A percentile compares a stretch with the other conserved stretches of the same genome.
Conservation (phyloP, 495 filamentous ascomycete genomes). For the Neohortaea acidophila region DNA sequence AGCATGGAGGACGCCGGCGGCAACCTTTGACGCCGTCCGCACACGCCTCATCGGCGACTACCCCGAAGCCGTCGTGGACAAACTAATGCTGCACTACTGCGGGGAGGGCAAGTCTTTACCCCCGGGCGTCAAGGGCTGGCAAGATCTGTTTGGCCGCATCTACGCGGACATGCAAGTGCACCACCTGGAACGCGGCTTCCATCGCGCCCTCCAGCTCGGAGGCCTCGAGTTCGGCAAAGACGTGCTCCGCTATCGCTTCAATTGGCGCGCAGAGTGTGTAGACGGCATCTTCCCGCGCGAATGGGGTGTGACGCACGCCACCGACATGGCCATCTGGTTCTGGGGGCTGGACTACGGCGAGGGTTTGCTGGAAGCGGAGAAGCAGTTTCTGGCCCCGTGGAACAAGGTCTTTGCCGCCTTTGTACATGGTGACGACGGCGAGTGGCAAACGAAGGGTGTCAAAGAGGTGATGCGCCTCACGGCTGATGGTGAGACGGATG, state of each 20-base stretch:
- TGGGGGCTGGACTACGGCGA: conserved; percentile 40
- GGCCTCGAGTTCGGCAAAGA: conserved; percentile 16
- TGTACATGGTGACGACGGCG: conserved; percentile 29
- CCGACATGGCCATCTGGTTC: conserved; percentile 43
- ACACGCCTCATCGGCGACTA: conserved; percentile 39
- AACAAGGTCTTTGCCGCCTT: conserved; percentile 33
- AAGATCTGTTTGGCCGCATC: conserved; percentile 39
- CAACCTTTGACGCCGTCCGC: conserved; percentile 24
- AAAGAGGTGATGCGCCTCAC: conserved; percentile 30
- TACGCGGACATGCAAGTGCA: conserved; percentile 45
- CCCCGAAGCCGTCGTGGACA: conserved; percentile 30
- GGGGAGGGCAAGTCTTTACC: conserved; percentile 22
- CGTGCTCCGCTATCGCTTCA: conserved; percentile 16
- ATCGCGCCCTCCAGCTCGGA: conserved; percentile 16
- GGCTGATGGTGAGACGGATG: conserved; percentile 32
- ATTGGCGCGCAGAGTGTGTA: conserved; percentile 26
- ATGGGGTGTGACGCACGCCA: conserved; percentile 44
- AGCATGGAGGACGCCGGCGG: conserved; percentile 27
- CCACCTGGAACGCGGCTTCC: conserved; percentile 24
- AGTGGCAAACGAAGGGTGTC: conserved; percentile 30
- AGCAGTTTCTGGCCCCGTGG: conserved; percentile 27
- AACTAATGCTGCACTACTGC: conserved; percentile 33
- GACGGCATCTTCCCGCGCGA: conserved; percentile 28
- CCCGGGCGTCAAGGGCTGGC: conserved; percentile 30
- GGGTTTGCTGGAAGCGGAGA: conserved; percentile 29